Evolutionary conservation across 2,329 filamentous ascomycete genomes (phyloP).

Genomic region (Sporothrix sp.): DNA sequence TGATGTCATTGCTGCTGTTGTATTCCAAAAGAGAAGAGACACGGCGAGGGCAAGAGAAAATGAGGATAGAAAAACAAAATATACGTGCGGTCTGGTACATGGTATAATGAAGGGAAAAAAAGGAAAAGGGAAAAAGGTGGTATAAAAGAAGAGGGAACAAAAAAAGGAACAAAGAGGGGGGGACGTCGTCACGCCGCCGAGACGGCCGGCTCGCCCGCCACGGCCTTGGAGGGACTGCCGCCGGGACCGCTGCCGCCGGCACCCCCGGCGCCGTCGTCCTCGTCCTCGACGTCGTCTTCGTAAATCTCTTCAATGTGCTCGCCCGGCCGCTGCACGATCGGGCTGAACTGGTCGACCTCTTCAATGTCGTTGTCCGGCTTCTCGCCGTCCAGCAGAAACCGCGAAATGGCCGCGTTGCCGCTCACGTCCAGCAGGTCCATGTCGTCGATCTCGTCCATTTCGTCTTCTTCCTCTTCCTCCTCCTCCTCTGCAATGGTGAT

Average conservation of each 20-base stretch:
- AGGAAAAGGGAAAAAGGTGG: background rate
- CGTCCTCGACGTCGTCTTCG: constrained; percentile 25
- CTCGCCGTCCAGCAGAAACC: constrained; percentile 18
- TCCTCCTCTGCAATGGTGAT: constrained; percentile 62
- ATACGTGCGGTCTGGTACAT: background rate
- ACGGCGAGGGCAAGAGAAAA: too few species aligned
- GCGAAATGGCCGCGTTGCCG: background rate
- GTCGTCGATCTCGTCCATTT: constrained; percentile 27
- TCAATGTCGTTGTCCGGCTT: constrained; percentile 36
- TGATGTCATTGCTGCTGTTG: background rate
- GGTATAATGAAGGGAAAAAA: background rate
- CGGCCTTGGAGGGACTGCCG: too few species aligned
- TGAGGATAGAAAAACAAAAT: background rate
- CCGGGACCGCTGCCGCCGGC: too few species aligned
- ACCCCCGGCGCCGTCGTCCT: background rate
- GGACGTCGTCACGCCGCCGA: too few species aligned
- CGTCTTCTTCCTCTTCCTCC: constrained; percentile 34
- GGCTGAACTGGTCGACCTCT: constrained; percentile 50
- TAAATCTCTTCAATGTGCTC: constrained; percentile 39
- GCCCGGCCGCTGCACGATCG: constrained; percentile 35
- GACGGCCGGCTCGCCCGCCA: background rate
- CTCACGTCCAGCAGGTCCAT: background rate
- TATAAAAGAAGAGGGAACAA: background rate
- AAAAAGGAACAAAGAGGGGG: too few species aligned
- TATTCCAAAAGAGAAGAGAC: background rate